A percentile compares a stretch with the other conserved stretches of the same genome.
phyloP scores from a whole-genome alignment of 495 filamentous ascomycete species.

The Tuber magnatum region DNA sequence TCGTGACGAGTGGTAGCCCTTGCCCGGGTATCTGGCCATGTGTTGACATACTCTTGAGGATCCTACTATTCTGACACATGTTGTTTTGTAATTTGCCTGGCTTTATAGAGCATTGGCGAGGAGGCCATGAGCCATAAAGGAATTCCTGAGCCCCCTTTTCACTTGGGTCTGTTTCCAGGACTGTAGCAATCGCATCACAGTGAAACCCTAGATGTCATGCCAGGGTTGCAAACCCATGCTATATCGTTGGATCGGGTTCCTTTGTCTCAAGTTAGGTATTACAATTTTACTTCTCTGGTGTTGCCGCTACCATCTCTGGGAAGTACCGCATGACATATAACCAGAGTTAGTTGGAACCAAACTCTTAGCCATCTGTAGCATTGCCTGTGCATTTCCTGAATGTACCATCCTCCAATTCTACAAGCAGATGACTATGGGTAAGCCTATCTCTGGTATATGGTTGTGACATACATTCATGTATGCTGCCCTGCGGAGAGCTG shows the following conservation, averaged over 20 bases:
- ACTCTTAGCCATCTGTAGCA: background rate
- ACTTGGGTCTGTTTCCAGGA: background rate
- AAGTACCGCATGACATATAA: conserved; percentile 19
- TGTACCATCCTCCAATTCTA: conserved; percentile 2
- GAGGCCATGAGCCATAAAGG: background rate
- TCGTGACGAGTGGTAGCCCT: background rate
- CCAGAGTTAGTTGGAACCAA: conserved; percentile 14
- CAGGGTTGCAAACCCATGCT: conserved; percentile 8
- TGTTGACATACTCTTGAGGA: background rate
- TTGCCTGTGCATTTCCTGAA: background rate
- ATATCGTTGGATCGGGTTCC: background rate
- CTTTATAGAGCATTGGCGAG: background rate
- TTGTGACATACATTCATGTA: background rate
- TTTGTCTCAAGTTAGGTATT: background rate
- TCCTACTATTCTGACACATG: background rate
- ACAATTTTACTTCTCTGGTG: conserved; percentile 10
- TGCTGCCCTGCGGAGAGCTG: background rate
- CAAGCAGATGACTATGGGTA: background rate
- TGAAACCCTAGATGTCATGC: conserved; percentile 8
- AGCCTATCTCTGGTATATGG: background rate
- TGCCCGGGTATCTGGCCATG: background rate
- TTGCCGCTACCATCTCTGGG: conserved; percentile 5
- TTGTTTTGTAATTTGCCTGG: background rate
- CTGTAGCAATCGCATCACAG: background rate
- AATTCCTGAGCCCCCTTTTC: background rate